phyloP scores from a whole-genome alignment of 306 rosid genomes.

The Dryas octopetala region DNA sequence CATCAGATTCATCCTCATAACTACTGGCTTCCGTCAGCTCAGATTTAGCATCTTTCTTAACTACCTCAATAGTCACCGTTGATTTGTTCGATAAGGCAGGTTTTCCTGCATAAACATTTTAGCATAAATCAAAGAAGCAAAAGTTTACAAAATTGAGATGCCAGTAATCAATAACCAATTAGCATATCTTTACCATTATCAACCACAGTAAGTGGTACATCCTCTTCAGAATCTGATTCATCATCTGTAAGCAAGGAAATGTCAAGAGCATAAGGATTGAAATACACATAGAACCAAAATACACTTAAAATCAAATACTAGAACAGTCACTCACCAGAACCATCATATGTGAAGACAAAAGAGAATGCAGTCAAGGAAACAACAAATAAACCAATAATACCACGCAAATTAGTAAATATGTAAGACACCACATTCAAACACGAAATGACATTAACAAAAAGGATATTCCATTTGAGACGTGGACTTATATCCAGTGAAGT shows the following conservation, averaged over 20 bases:
- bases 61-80: constrained; percentile 34
- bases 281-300: background rate
- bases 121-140: background rate
- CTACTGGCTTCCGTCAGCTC: constrained; percentile 18
- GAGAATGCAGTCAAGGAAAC: constrained; percentile 44
- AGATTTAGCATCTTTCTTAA: constrained; percentile 35
- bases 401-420: background rate
- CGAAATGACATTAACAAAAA: constrained; percentile 25
- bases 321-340: constrained; percentile 44
- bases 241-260: constrained; percentile 4
- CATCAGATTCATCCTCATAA: constrained; percentile 34
- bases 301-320: background rate
- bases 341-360: constrained; percentile 24
- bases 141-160: background rate
- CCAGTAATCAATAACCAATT: background rate
- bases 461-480: constrained; percentile 38
- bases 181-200: constrained; percentile 35
- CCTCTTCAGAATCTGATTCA: constrained; percentile 36
- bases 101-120: constrained; percentile 23
- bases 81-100: constrained; percentile 23
- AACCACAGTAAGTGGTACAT: constrained; percentile 19
- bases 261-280: background rate
- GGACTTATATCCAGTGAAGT: constrained; percentile 49
- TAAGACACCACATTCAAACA: constrained; percentile 19
- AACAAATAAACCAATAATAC: background rate